Evolutionary conservation across 129 eudicot genomes (phyloP).

Genomic region (Chrysanthemum seticuspe): DNA sequence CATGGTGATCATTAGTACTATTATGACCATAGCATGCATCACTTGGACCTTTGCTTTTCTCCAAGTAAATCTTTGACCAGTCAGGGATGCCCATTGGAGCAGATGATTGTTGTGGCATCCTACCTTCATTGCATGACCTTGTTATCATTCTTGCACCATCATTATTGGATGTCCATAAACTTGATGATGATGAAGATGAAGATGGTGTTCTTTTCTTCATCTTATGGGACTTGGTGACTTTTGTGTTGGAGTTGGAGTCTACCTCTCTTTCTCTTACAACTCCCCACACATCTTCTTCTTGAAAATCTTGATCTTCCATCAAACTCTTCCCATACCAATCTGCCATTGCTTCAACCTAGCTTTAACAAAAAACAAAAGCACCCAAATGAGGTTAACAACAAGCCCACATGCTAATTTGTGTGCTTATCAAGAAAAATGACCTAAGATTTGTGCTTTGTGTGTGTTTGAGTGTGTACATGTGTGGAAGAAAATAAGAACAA

Average conservation of each 20-base stretch:
- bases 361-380: constrained; percentile 16
- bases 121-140: constrained; percentile 33
- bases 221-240: constrained; percentile 38
- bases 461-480: constrained; percentile 18
- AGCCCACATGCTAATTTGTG: constrained; percentile 25
- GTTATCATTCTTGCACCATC: constrained; percentile 43
- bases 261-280: constrained; percentile 33
- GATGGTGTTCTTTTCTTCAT: constrained; percentile 32
- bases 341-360: constrained; percentile 32
- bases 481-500: constrained; percentile 29
- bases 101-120: constrained; percentile 43
- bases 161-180: constrained; percentile 26
- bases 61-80: constrained; percentile 51
- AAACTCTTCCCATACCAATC: constrained; percentile 39
- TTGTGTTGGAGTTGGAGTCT: constrained; percentile 43
- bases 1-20: constrained; percentile 11
- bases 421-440: constrained; percentile 20
- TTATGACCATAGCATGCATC: constrained; percentile 24
- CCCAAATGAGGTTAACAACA: constrained; percentile 26
- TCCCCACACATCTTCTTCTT: constrained; percentile 55
- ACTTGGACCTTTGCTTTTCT: constrained; percentile 34
- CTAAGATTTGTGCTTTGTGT: constrained; percentile 21
- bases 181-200: constrained; percentile 20
- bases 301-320: constrained; percentile 52
- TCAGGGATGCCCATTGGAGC: constrained; percentile 50